A percentile compares a stretch with the other conserved stretches of the same genome.
Evolutionary conservation across 805 yeast genomes (phyloP).

Genomic region (Schwanniomyces occidentalis): DNA sequence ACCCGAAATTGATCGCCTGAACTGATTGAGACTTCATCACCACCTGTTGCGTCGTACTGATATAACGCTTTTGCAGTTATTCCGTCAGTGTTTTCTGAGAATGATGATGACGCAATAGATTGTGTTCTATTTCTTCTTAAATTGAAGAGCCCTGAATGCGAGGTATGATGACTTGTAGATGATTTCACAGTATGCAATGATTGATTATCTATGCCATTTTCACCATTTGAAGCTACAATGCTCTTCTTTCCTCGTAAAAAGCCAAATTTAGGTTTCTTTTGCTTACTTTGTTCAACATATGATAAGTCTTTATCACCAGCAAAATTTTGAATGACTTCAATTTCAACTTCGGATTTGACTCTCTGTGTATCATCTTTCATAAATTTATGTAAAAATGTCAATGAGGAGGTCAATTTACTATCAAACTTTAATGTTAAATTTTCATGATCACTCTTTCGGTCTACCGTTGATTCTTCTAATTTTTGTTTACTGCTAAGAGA

Average conservation of each 20-base stretch:
- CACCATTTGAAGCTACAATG: constrained; percentile 10
- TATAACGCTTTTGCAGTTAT: constrained; percentile 56
- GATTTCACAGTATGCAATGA: constrained; percentile 36
- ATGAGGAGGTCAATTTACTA: constrained; percentile 51
- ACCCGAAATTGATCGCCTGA: constrained; percentile 65
- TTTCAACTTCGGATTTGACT: constrained; percentile 78
- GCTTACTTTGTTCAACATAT: constrained; percentile 49
- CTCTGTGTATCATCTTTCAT: constrained; percentile 72
- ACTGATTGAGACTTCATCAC: constrained; percentile 66
- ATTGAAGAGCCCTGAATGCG: constrained; percentile 36
- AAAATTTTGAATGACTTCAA: constrained; percentile 84
- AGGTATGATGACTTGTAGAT: constrained; percentile 27
- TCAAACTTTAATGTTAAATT: constrained; percentile 53
- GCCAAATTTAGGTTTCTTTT: constrained; percentile 60
- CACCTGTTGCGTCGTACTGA: constrained; percentile 64
- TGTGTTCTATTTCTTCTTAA: constrained; percentile 35
- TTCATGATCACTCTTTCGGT: constrained; percentile 32
- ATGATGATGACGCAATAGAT: constrained; percentile 20
- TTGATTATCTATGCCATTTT: constrained; percentile 27
- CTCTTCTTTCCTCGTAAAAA: constrained; percentile 41
- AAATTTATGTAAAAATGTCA: constrained; percentile 58
- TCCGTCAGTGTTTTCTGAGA: constrained; percentile 9
- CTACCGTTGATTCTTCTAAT: constrained; percentile 43
- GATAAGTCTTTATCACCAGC: constrained; percentile 75
- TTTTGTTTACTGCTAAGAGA: constrained; percentile 52